These are phyloP conservation scores for Vitis amurensis DNA, from an alignment of 164 flowering plant species.

Conservation along the genomic window DNA sequence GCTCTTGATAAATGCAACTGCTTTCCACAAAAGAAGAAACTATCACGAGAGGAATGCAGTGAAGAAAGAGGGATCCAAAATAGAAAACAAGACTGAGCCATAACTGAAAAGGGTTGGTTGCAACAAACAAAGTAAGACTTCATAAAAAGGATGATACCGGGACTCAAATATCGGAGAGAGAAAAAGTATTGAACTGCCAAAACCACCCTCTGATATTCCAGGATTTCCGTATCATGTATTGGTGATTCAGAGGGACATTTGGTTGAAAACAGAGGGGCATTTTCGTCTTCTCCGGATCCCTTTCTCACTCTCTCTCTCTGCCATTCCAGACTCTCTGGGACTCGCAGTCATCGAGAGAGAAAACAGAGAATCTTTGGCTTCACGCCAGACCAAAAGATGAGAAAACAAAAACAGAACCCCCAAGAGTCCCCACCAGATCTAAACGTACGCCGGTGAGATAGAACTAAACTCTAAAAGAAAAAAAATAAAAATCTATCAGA, in stretches of 20 bases:
- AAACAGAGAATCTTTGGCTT: constrained; percentile 17
- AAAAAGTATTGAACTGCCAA: background rate
- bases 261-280: constrained; percentile 3
- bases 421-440: constrained; percentile 7
- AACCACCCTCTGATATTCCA: no score
- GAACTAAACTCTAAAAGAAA: background rate
- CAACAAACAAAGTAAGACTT: constrained; percentile 6
- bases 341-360: background rate
- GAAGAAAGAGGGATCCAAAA: background rate
- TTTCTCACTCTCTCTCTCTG: constrained; percentile 6
- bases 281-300: constrained; percentile 18
- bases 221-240: no score
- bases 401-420: background rate
- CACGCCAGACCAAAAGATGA: constrained; percentile 15
- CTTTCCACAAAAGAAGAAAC: background rate
- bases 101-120: constrained; percentile 7
- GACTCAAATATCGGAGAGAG: constrained; percentile 1
- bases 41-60: background rate
- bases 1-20: background rate
- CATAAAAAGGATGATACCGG: background rate
- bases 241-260: no score
- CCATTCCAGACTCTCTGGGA: background rate
- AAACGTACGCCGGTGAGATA: constrained; percentile 2
- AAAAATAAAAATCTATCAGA: background rate
- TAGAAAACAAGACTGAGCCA: constrained; percentile 1